Conservation (phyloP, 352 stramenopile genomes). For the Blastocystis sp. region DNA sequence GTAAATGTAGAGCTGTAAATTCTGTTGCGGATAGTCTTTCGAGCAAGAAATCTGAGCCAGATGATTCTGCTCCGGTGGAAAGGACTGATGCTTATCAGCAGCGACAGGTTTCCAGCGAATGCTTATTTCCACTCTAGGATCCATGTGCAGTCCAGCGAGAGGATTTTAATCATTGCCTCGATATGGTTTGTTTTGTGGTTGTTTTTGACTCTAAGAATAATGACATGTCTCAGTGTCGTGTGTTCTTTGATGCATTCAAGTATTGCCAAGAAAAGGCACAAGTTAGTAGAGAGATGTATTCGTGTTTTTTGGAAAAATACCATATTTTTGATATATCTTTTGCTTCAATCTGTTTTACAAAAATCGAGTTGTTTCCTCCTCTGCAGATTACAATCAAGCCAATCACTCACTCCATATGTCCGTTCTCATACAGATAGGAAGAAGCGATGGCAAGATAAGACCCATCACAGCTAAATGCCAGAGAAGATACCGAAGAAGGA, state of each 20-base stretch:
- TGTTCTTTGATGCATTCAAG: conserved; percentile 56
- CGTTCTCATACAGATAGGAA: conserved; percentile 80
- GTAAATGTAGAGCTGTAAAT: conserved; percentile 26
- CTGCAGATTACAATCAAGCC: neutral
- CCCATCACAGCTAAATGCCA: conserved; percentile 78
- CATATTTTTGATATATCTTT: neutral
- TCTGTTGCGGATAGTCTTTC: neutral
- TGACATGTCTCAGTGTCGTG: conserved; percentile 1
- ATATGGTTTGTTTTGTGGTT: neutral
- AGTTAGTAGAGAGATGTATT: neutral
- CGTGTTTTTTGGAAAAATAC: neutral
- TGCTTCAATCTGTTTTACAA: neutral
- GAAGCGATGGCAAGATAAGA: conserved; percentile 74
- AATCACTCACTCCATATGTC: conserved; percentile 71
- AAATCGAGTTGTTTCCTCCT: neutral
- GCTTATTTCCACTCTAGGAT: neutral
- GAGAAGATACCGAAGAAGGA: conserved; percentile 69
- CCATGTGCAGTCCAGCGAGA: neutral
- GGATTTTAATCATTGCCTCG: conserved; percentile 39
- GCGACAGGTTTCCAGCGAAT: neutral
- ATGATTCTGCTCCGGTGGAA: neutral
- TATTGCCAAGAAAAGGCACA: neutral
- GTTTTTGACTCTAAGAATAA: neutral
- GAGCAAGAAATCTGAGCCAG: neutral
- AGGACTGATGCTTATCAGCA: neutral